phyloP scores from a whole-genome alignment of 73 alveolate species.

The Uronychia binucleata region DNA sequence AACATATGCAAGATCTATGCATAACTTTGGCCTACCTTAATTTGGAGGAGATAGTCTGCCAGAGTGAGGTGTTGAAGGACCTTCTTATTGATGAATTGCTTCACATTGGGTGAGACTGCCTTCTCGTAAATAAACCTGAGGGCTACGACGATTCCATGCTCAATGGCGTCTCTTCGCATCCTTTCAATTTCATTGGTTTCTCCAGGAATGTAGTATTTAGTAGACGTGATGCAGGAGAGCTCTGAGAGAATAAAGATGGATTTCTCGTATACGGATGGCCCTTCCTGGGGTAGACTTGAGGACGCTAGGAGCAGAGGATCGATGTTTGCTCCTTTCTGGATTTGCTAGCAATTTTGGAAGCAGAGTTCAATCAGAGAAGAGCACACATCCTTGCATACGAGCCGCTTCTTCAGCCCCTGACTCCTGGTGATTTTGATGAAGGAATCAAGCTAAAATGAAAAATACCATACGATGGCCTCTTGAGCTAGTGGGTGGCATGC shows the following conservation, averaged over 20 bases:
- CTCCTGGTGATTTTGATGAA: not conserved
- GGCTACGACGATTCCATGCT: constrained; percentile 25
- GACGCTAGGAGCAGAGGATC: too few relatives aligned
- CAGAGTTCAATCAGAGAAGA: not conserved
- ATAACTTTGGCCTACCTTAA: not conserved
- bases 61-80: not conserved
- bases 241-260: not conserved
- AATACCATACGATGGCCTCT: not conserved
- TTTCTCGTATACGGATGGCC: not conserved
- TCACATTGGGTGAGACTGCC: not conserved
- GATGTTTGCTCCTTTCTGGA: too few relatives aligned
- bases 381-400: not conserved
- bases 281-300: too few relatives aligned
- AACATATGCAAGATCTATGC: not conserved
- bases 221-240: constrained; percentile 1
- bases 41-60: not conserved
- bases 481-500: not conserved
- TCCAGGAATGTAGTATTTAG: constrained; percentile 41
- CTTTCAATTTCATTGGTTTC: constrained; percentile 43
- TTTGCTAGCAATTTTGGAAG: too few relatives aligned
- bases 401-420: not conserved
- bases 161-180: constrained; percentile 20
- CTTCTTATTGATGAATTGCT: not conserved
- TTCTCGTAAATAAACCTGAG: not conserved
- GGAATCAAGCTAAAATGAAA: not conserved